Evolutionary conservation across 371 early-diverging fungal species (phyloP).

Genomic region (Massospora cicadina): DNA sequence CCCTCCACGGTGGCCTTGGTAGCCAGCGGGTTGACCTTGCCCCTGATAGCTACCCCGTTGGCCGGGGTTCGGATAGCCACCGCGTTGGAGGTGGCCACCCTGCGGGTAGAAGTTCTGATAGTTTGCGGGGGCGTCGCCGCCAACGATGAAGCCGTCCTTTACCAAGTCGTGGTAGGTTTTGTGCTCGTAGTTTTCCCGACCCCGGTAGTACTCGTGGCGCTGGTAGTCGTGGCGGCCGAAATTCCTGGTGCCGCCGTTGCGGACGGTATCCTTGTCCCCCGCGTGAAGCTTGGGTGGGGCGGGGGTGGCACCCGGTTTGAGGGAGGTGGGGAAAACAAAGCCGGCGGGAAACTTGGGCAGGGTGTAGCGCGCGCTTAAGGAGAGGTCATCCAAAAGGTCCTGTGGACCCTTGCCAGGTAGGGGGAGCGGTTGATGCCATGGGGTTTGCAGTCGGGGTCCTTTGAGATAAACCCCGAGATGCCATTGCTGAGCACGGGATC

Average conservation of each 20-base stretch:
- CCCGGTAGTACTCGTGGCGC: constrained; percentile 5
- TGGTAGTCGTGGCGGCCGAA: not conserved
- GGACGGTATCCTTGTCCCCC: not conserved
- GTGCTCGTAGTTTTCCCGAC: not conserved
- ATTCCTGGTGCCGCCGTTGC: not conserved
- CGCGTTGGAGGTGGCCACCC: not conserved
- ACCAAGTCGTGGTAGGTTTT: constrained; percentile 4
- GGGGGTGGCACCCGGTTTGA: not conserved
- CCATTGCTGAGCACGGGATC: constrained; percentile 35
- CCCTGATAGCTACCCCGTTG: not conserved
- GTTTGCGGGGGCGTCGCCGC: not conserved
- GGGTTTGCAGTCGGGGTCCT: constrained; percentile 51
- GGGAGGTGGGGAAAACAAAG: not conserved
- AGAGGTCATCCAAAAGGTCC: constrained; percentile 36
- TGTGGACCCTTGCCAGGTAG: constrained; percentile 30
- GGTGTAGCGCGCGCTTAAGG: constrained; percentile 18
- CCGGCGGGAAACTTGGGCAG: not conserved
- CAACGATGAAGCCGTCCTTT: not conserved
- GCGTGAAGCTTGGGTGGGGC: not conserved
- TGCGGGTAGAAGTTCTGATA: not conserved
- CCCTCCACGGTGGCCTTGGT: not conserved
- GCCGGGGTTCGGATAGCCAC: not conserved
- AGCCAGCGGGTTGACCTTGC: not conserved
- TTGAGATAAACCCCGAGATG: constrained; percentile 38
- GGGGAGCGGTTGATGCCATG: constrained; percentile 47